These are phyloP conservation scores for Moricandia arvensis DNA, from an alignment of 345 rosid species.

Conservation along the genomic window DNA sequence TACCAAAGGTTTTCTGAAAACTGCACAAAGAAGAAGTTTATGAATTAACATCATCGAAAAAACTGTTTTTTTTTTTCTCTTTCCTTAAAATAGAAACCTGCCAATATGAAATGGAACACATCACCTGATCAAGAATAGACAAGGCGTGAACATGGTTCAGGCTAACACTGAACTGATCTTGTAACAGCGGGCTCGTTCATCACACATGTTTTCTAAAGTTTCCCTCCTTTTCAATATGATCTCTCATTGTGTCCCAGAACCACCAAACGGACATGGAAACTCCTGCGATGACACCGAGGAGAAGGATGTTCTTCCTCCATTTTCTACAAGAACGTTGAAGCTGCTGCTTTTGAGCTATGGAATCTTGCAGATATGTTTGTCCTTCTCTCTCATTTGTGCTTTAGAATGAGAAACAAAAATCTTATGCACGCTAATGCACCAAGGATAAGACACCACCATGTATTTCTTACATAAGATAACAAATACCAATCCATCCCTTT, in stretches of 20 bases:
- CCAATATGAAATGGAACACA: background rate
- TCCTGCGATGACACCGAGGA: constrained; percentile 53
- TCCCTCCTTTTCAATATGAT: constrained; percentile 49
- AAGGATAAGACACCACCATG: constrained; percentile 2
- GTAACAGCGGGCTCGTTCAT: constrained; percentile 93
- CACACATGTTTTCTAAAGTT: constrained; percentile 88
- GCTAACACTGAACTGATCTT: constrained; percentile 99
- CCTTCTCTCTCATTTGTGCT: constrained; percentile 8
- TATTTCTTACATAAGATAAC: background rate
- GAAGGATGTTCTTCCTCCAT: constrained; percentile 68
- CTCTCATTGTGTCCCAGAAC: constrained; percentile 49
- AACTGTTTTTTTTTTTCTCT: too few relatives aligned
- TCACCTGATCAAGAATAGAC: constrained; percentile 96
- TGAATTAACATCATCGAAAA: background rate
- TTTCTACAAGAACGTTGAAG: constrained; percentile 51
- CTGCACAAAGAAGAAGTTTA: constrained; percentile 26
- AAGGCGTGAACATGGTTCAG: constrained; percentile 95
- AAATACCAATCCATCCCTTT: background rate
- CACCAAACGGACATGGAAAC: constrained; percentile 55
- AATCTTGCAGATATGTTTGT: constrained; percentile 33
- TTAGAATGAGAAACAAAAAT: background rate
- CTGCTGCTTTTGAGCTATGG: constrained; percentile 45
- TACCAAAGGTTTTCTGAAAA: constrained; percentile 71
- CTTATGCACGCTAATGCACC: background rate
- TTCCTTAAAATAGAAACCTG: too few relatives aligned